Base-by-base conservation (phyloP, 345 rosid genomes). In the Carallia pectinifolia region DNA sequence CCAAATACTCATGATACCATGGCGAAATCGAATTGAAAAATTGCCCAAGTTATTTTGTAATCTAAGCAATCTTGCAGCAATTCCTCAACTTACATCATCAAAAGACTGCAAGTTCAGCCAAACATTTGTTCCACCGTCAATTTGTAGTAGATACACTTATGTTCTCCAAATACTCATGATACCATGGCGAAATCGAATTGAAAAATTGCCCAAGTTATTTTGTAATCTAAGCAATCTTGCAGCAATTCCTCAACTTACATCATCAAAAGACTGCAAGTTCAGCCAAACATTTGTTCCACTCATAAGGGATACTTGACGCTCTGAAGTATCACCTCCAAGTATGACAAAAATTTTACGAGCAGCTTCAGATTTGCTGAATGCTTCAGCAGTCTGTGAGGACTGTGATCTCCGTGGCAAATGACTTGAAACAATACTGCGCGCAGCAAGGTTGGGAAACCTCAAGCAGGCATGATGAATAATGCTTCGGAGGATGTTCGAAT, bases 261-360 rank as follows among this genome's bases (percentile, higher is more conserved):
- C 89, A 56, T 59, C 80, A 78, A 83, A 90, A 71, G 87, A 85
- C 78, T 81, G 94, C 93, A 94, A 76, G 79, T 91, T 91, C 62
- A 91, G 93, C 97, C 96, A 94, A 56, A 91, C 88, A 69, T 91
- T 94, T 68, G 98, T 94, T 81, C 96, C 98, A 30, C 98, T 94
- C 87, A 94, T 87, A 66, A 94, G 90, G 70, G 98, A 94, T 34
- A 94, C 97, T 85, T 94, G 98, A 72, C 98, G 89, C 84, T 94
- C 98, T 55, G 97, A 94, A 30, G 96, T 89, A 83, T 85, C 84
- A 66, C 98, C 97, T 70, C 98, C 97, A 85, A 91, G 87, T 61
- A 94, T 67, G 79, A 94, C 89, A 83, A 94, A 87, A 69, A 87
- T 90, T 80, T 89, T 81, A 70, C 63, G 80, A 65, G 40, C 55